A percentile compares a stretch with the other conserved stretches of the same genome.
Conservation (phyloP, 345 rosid genomes). For the Reutealis trisperma region DNA sequence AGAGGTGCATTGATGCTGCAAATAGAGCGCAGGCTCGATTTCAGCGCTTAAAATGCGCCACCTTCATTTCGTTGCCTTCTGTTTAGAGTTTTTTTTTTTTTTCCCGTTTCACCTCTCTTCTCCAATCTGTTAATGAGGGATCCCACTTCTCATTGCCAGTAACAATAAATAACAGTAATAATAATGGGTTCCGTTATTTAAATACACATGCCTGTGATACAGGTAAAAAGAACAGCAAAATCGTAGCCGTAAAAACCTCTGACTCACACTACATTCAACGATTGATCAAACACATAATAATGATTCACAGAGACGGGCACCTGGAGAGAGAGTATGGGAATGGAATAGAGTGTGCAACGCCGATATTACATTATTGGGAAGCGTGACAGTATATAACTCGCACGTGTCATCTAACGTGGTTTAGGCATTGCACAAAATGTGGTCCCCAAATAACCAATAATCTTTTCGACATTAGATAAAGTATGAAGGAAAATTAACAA, state of each 20-base stretch:
- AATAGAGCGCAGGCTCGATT: constrained; percentile 24
- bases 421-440: not conserved
- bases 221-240: constrained; percentile 4
- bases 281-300: not conserved
- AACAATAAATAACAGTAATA: not conserved
- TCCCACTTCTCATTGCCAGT: not conserved
- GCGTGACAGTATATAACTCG: not conserved
- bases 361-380: not conserved
- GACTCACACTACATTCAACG: not conserved
- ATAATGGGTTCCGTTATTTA: not conserved
- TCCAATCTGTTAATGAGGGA: too few species aligned
- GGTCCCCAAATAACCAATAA: not conserved
- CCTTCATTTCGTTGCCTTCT: constrained; percentile 16
- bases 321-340: not conserved
- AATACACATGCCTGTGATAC: not conserved
- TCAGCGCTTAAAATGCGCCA: constrained; percentile 47
- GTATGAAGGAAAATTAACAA: too few species aligned
- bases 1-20: not conserved
- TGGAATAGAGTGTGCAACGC: not conserved
- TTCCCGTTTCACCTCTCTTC: not conserved
- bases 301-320: not conserved
- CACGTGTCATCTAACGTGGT: constrained; percentile 3
- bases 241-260: constrained; percentile 12
- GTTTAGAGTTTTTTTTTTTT: not conserved
- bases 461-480: too few species aligned